These are phyloP conservation scores for Mediolabrus comicus DNA, from an alignment of 108 stramenopile genomes.

Conservation along the genomic window DNA sequence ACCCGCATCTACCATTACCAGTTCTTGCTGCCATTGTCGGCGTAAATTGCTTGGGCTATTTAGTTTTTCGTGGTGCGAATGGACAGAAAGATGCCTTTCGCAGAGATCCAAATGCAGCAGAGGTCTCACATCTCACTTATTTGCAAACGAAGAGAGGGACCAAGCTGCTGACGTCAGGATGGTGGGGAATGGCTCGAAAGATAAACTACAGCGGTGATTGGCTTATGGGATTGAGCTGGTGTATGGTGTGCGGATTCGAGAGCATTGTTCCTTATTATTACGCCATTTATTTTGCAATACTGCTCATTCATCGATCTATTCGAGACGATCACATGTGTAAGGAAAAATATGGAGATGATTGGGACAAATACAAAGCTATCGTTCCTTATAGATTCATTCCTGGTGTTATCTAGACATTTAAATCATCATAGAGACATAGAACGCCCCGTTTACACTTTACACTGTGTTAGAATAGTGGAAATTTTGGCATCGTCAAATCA, in stretches of 20 bases:
- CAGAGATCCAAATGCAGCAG: constrained; percentile 73
- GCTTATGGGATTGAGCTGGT: constrained; percentile 98
- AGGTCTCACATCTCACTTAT: constrained; percentile 61
- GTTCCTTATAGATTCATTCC: constrained; percentile 97
- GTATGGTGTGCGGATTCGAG: constrained; percentile 90
- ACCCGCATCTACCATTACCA: constrained; percentile 64
- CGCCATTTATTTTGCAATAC: constrained; percentile 91
- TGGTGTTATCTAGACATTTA: constrained; percentile 69
- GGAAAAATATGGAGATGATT: constrained; percentile 96
- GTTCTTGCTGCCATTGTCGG: constrained; percentile 57
- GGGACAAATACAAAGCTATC: constrained; percentile 88
- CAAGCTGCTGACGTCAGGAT: constrained; percentile 88
- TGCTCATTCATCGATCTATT: constrained; percentile 94
- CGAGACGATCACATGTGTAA: constrained; percentile 95
- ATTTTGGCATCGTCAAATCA: constrained; percentile 81
- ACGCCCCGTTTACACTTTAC: background rate
- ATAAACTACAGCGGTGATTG: constrained; percentile 99
- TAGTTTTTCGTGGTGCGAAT: constrained; percentile 92
- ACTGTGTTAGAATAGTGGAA: constrained; percentile 73
- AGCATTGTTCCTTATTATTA: constrained; percentile 95
- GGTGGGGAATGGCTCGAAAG: constrained; percentile 98
- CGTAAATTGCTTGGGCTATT: constrained; percentile 77
- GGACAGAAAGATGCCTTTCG: constrained; percentile 95
- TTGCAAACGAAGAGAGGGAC: constrained; percentile 88
- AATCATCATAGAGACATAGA: background rate